A percentile compares a stretch with the other conserved stretches of the same genome.
Evolutionary conservation across 202 grass and related monocot genomes (phyloP).

Genomic region (Alloteropsis angusta): DNA sequence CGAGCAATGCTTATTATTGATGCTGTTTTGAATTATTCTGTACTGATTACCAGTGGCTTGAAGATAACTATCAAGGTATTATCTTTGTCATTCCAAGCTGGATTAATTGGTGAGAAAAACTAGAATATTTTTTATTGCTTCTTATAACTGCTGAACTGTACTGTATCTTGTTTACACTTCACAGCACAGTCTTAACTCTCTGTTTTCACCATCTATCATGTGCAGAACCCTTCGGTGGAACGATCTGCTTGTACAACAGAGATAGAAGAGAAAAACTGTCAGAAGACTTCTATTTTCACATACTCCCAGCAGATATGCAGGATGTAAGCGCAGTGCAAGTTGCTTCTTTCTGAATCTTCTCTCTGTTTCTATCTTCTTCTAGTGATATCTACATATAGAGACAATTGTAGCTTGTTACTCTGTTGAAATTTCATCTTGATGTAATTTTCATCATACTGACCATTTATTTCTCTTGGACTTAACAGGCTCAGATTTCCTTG

Average conservation of each 20-base stretch:
- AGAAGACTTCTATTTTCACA: constrained; percentile 79
- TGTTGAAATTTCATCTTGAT: constrained; percentile 13
- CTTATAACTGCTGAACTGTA: constrained; percentile 17
- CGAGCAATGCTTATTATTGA: constrained; percentile 14
- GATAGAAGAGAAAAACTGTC: constrained; percentile 95
- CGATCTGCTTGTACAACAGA: constrained; percentile 98
- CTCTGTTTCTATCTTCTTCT: constrained; percentile 13
- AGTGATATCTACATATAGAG: neutral
- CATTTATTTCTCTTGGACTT: constrained; percentile 25
- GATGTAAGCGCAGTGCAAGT: constrained; percentile 55
- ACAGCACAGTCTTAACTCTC: constrained; percentile 3
- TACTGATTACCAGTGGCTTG: constrained; percentile 57
- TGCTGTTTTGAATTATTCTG: constrained; percentile 29
- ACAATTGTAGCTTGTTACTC: neutral
- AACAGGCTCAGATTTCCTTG: constrained; percentile 56
- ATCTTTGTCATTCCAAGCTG: constrained; percentile 94
- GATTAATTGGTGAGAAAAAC: constrained; percentile 77
- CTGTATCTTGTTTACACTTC: constrained; percentile 7
- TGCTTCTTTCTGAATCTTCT: neutral
- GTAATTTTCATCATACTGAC: constrained; percentile 10
- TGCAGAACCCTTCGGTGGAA: constrained; percentile 87
- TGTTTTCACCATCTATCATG: constrained; percentile 31
- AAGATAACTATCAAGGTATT: constrained; percentile 95
- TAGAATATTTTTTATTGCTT: constrained; percentile 15
- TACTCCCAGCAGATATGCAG: constrained; percentile 72